phyloP scores from a whole-genome alignment of 2,329 filamentous ascomycete species.

The Aureobasidium sp. region DNA sequence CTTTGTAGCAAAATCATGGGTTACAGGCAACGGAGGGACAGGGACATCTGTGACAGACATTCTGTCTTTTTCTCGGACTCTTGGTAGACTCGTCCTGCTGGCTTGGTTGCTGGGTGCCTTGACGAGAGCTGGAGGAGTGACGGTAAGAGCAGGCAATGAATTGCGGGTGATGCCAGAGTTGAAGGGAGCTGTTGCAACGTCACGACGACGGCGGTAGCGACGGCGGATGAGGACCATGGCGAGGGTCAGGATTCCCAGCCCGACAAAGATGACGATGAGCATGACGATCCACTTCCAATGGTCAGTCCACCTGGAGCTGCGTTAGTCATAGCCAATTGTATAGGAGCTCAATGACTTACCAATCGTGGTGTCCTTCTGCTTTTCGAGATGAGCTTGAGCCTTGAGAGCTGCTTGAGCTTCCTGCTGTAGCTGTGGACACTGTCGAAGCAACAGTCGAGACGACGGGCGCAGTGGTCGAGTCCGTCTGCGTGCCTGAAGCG shows the following conservation, averaged over 20 bases:
- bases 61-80: slow-evolving; percentile 20
- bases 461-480: slow-evolving; percentile 4
- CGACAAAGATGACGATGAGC: slow-evolving; percentile 77
- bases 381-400: slow-evolving; percentile 30
- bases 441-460: slow-evolving; percentile 19
- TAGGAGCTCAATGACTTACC: slow-evolving; percentile 23
- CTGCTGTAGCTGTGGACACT: slow-evolving; percentile 19
- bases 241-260: slow-evolving; percentile 72
- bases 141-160: slow-evolving; percentile 18
- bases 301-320: slow-evolving; percentile 63
- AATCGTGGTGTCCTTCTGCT: slow-evolving; percentile 20
- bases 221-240: slow-evolving; percentile 76
- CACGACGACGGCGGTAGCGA: slow-evolving; percentile 76
- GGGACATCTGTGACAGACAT: slow-evolving; percentile 12
- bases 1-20: slow-evolving; percentile 10
- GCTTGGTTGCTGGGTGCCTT: slow-evolving; percentile 14
- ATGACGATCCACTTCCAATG: slow-evolving; percentile 88
- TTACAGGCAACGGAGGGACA: not conserved
- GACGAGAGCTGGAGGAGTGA: slow-evolving; percentile 6
- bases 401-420: slow-evolving; percentile 32
- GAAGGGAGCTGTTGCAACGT: slow-evolving; percentile 42
- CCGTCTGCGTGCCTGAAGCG: slow-evolving; percentile 22
- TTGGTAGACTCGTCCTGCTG: slow-evolving; percentile 21
- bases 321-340: not conserved
- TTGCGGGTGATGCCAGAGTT: slow-evolving; percentile 42